Conservation (phyloP, 768 basidiomycete species). For the Pleurotus cornucopiae region DNA sequence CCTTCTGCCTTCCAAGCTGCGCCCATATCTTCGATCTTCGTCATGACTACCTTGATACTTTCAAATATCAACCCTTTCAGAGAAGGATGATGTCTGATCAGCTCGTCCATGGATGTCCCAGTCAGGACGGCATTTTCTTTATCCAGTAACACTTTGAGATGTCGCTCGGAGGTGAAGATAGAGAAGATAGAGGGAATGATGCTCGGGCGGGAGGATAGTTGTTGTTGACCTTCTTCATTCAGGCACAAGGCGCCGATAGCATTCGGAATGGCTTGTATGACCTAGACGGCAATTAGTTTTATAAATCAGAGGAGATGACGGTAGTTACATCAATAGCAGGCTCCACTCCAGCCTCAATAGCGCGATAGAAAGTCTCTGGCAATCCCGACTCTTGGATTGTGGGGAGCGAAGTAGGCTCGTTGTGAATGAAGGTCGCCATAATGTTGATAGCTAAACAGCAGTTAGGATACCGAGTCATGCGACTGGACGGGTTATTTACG, state of each 20-base stretch:
- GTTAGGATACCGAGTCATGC: slow-evolving; percentile 8
- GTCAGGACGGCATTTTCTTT: slow-evolving; percentile 90
- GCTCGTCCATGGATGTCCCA: slow-evolving; percentile 89
- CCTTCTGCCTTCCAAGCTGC: slow-evolving; percentile 50
- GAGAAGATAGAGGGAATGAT: slow-evolving; percentile 84
- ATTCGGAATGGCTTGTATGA: slow-evolving; percentile 89
- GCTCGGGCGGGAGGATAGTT: slow-evolving; percentile 69
- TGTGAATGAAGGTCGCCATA: slow-evolving; percentile 96
- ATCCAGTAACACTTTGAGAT: slow-evolving; percentile 81
- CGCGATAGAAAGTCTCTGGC: slow-evolving; percentile 84
- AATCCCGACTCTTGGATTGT: slow-evolving; percentile 91
- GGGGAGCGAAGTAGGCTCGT: slow-evolving; percentile 91
- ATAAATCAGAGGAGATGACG: not conserved
- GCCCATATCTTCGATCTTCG: slow-evolving; percentile 73
- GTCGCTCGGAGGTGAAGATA: slow-evolving; percentile 81
- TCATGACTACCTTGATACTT: slow-evolving; percentile 65
- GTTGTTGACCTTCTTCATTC: slow-evolving; percentile 83
- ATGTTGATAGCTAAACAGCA: slow-evolving; percentile 74
- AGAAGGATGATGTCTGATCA: slow-evolving; percentile 91
- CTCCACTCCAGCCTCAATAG: slow-evolving; percentile 81
- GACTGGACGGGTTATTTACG: slow-evolving; percentile 15
- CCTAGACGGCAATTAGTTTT: slow-evolving; percentile 37
- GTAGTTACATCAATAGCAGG: slow-evolving; percentile 76
- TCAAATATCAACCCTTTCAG: slow-evolving; percentile 80
- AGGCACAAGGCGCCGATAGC: slow-evolving; percentile 96